A percentile compares a stretch with the other conserved stretches of the same genome.
Evolutionary conservation across 2,329 filamentous ascomycete species (phyloP).

Genomic region (Cadophora gregata): DNA sequence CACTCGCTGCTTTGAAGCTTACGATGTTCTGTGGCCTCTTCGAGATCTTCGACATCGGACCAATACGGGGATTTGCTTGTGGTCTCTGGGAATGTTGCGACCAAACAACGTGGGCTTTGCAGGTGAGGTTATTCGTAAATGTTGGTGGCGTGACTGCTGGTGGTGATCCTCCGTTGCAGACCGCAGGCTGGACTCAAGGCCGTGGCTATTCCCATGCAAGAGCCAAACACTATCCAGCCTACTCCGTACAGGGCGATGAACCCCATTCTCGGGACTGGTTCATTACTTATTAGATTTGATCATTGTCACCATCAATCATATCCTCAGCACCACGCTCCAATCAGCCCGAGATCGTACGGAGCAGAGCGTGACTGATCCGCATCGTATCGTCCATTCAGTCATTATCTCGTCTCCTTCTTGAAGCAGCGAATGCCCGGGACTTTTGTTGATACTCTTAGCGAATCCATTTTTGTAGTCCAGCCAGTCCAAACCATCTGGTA

Average conservation of each 20-base stretch:
- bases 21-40: slow-evolving; percentile 12
- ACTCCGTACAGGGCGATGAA: background rate
- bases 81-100: slow-evolving; percentile 23
- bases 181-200: background rate
- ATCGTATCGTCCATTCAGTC: too few species aligned
- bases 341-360: slow-evolving; percentile 1
- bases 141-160: slow-evolving; percentile 11
- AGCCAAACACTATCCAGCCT: background rate
- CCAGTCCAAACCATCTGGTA: too few species aligned
- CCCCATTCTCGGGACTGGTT: slow-evolving; percentile 8
- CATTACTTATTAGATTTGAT: background rate
- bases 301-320: background rate
- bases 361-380: background rate
- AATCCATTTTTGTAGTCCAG: background rate
- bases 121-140: background rate
- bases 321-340: background rate
- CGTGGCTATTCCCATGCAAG: background rate
- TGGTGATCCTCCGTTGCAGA: slow-evolving; percentile 9
- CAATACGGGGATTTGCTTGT: slow-evolving; percentile 23
- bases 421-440: slow-evolving; percentile 15
- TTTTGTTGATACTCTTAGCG: slow-evolving; percentile 14
- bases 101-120: slow-evolving; percentile 17
- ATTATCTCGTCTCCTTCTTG: background rate
- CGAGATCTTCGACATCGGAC: background rate
- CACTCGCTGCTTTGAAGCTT: slow-evolving; percentile 40